Conservation (phyloP, 2,329 filamentous ascomycete species). For the Rhinocladiella mackenziei region DNA sequence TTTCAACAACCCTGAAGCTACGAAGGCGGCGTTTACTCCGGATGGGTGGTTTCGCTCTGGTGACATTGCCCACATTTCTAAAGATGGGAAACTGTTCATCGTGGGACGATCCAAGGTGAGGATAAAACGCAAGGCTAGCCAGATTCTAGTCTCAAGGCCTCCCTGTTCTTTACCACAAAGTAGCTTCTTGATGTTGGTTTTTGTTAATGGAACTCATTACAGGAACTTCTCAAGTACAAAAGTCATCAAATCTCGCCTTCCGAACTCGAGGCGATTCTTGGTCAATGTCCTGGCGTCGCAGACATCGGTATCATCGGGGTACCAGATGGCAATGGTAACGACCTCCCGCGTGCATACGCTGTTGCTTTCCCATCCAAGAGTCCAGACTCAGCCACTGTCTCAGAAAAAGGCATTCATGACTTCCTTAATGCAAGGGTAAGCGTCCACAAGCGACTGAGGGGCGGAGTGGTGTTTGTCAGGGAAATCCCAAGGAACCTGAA, state of each 20-base stretch:
- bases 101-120: constrained; percentile 40
- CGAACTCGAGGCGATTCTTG: constrained; percentile 45
- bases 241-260: constrained; percentile 47
- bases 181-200: not conserved
- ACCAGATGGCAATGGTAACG: constrained; percentile 29
- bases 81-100: constrained; percentile 39
- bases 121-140: not conserved
- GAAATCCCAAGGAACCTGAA: constrained; percentile 48
- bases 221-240: constrained; percentile 45
- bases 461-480: constrained; percentile 47
- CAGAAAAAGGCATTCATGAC: constrained; percentile 38
- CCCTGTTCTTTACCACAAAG: too few species aligned
- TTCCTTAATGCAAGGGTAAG: constrained; percentile 35
- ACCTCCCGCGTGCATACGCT: constrained; percentile 46
- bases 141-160: too few species aligned
- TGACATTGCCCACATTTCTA: constrained; percentile 37
- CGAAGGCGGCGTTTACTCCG: constrained; percentile 29
- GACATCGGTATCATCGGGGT: constrained; percentile 48
- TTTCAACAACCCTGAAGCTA: constrained; percentile 35
- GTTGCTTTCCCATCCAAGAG: constrained; percentile 30
- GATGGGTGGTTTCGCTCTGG: constrained; percentile 44
- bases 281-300: constrained; percentile 38
- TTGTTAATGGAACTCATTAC: not conserved
- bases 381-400: constrained; percentile 28
- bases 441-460: constrained; percentile 47